phyloP scores from a whole-genome alignment of 179 eudicot species.

The Drosera spatulata region DNA sequence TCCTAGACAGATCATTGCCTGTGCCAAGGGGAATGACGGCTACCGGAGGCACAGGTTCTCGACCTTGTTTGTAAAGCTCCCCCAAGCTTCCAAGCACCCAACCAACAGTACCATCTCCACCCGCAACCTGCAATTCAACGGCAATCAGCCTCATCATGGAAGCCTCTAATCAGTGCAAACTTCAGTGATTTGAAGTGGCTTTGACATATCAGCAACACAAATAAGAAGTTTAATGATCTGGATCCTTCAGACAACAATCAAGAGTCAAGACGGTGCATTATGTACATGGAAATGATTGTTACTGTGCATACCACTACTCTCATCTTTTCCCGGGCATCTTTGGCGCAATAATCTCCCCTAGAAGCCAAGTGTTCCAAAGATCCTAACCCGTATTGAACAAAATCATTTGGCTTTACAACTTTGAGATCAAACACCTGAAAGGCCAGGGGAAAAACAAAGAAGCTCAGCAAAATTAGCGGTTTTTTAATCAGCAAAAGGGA shows the following conservation, averaged over 20 bases:
- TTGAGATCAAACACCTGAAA: slow-evolving; percentile 77
- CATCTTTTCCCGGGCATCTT: slow-evolving; percentile 58
- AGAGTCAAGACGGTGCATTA: neutral
- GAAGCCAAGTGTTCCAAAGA: slow-evolving; percentile 77
- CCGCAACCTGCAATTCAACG: slow-evolving; percentile 88
- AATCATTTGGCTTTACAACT: slow-evolving; percentile 69
- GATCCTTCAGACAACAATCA: too few species aligned
- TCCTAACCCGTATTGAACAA: slow-evolving; percentile 66
- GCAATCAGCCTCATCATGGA: too few species aligned
- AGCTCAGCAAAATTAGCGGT: neutral
- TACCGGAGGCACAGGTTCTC: slow-evolving; percentile 83
- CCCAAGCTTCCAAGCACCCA: slow-evolving; percentile 93
- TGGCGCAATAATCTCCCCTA: slow-evolving; percentile 63
- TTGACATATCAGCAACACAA: too few species aligned
- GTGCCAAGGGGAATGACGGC: slow-evolving; percentile 95
- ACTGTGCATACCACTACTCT: slow-evolving; percentile 69
- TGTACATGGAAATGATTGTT: neutral
- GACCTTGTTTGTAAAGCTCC: slow-evolving; percentile 61
- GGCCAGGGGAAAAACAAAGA: slow-evolving; percentile 3
- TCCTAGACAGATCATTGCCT: slow-evolving; percentile 91
- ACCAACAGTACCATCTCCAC: slow-evolving; percentile 99
- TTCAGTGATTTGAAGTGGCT: too few species aligned
- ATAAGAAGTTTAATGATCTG: too few species aligned
- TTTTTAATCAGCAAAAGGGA: neutral
- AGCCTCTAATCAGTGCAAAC: too few species aligned